Evolutionary conservation across 371 early-diverging fungal genomes (phyloP).

Genomic region (Mortierella sp.): DNA sequence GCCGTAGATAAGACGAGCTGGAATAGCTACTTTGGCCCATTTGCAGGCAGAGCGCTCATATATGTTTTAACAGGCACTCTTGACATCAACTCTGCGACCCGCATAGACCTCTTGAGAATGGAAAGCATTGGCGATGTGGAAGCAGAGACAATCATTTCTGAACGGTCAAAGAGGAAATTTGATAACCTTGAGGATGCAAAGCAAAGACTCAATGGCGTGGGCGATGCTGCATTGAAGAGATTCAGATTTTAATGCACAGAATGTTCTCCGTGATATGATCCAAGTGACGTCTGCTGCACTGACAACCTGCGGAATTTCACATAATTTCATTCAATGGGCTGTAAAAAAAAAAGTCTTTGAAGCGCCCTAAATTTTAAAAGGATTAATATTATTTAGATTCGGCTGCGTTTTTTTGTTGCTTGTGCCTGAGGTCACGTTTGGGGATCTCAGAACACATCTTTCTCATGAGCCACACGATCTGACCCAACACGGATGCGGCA

Average conservation of each 20-base stretch:
- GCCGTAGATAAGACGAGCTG: conserved; percentile 43
- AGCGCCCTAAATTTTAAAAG: no score
- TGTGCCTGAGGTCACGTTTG: background rate
- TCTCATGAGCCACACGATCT: conserved; percentile 36
- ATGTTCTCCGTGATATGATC: no score
- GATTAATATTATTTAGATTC: no score
- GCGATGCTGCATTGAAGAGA: conserved; percentile 15
- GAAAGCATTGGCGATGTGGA: conserved; percentile 7
- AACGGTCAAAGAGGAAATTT: conserved; percentile 16
- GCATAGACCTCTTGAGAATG: conserved; percentile 25
- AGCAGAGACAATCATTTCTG: conserved; percentile 6
- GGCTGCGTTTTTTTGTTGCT: background rate
- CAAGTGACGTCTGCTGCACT: no score
- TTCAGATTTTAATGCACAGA: no score
- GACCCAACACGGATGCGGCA: conserved; percentile 26
- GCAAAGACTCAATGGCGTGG: conserved; percentile 18
- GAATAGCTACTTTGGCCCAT: conserved; percentile 45
- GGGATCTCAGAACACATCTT: conserved; percentile 29
- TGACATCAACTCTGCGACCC: conserved; percentile 32
- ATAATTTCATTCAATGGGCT: no score
- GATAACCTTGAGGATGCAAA: conserved; percentile 20
- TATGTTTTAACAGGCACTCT: conserved; percentile 31
- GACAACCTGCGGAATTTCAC: no score
- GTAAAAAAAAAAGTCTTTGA: no score
- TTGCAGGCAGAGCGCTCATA: conserved; percentile 41